Base-by-base conservation (phyloP, 176 grass and related monocot species). In the Paspalum vaginatum region DNA sequence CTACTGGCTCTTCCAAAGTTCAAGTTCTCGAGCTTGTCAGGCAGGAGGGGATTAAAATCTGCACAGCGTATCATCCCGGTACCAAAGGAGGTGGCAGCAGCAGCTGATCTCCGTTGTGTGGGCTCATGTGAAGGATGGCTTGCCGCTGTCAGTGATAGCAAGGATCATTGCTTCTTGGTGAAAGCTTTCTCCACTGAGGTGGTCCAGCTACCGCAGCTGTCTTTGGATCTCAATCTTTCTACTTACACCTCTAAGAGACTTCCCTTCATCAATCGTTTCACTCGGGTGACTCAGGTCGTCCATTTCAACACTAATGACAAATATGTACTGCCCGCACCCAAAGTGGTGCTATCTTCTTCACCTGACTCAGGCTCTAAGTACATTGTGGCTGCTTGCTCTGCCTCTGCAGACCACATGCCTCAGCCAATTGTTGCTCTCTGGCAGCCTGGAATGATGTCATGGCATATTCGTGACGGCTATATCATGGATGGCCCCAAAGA, bases 321-420 rank as follows among this genome's bases (percentile, higher is more conserved):
- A 37, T 84, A 84, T 44, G 11, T 18, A 32, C 39, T 75, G 61
- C 39, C 43, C 5, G 16, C 77, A 13, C 9, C 8, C 13, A 18
- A 50, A 5, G 53, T 69, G 15, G 83, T 27, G 9, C n/a, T 85
- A 27, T 85, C 65, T 62, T 74, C 74, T 70, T 41, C 74, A 27
- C 74, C 64, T 43, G 64, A 69, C 8, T 43, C 64, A 20, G 73
- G 52, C 4, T 42, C 53, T 6, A 69, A 61, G 20, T 77, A 11
- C 53, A 58, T 70, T 9, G 82, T 52, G 18, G 82, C 64, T 52
- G 74, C 10, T 2, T 9, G 2, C 18, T 20, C 2, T 1, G 50
- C 18, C 52, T 55, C 18, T 18, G 18, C 9, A 2, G 22, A 3
- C 9, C 8, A n/a, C 2, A 9, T 10, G 4, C 4, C 4, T 11